Conservation (phyloP, 345 rosid genomes). For the Odontarrhena argentea region DNA sequence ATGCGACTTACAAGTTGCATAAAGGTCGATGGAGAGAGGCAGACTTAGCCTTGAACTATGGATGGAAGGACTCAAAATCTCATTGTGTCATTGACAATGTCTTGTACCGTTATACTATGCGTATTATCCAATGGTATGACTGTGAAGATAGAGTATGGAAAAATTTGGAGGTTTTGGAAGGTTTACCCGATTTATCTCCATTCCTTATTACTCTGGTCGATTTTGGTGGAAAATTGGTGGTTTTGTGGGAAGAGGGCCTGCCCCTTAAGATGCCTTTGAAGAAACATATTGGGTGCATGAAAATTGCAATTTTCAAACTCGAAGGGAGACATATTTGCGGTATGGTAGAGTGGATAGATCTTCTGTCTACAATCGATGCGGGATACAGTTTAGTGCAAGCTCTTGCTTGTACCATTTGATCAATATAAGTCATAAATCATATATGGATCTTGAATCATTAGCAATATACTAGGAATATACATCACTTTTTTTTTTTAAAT, state of each 20-base stretch:
- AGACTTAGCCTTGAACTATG: slow-evolving; percentile 61
- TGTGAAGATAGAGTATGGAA: slow-evolving; percentile 47
- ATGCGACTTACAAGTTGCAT: slow-evolving; percentile 1
- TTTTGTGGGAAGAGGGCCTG: slow-evolving; percentile 57
- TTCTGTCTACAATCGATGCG: no score
- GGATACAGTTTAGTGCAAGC: no score
- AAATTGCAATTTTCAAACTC: slow-evolving; percentile 53
- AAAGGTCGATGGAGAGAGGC: slow-evolving; percentile 51
- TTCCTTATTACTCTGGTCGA: slow-evolving; percentile 41
- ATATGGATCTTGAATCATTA: no score
- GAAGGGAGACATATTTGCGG: slow-evolving; percentile 55
- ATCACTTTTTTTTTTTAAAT: no score
- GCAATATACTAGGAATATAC: no score
- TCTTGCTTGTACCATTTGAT: no score
- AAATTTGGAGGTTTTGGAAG: slow-evolving; percentile 54
- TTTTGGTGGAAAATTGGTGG: slow-evolving; percentile 63
- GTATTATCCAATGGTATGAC: slow-evolving; percentile 64
- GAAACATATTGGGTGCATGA: slow-evolving; percentile 60
- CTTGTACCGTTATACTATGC: slow-evolving; percentile 62
- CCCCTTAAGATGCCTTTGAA: background rate
- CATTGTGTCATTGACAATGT: slow-evolving; percentile 60
- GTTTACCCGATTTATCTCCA: slow-evolving; percentile 55
- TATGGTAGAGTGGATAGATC: background rate
- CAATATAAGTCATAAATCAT: no score
- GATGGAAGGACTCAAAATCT: slow-evolving; percentile 31